phyloP scores from a whole-genome alignment of 2,329 filamentous ascomycete genomes.

The Sporothrix schenckii region DNA sequence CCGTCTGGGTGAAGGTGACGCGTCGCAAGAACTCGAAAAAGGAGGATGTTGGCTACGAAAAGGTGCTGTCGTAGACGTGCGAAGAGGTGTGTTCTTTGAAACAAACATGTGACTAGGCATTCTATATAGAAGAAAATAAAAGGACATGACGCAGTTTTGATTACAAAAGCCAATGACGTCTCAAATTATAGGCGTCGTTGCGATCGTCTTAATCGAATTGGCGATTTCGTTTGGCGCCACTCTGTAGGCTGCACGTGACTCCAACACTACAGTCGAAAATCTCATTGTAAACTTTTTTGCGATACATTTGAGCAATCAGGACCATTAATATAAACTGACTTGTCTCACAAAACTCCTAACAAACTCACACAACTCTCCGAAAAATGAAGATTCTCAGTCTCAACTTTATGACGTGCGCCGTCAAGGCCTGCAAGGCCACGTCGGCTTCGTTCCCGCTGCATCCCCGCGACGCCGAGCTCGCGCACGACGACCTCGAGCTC shows the following conservation, averaged over 20 bases:
- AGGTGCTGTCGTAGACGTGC: constrained; percentile 47
- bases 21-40: constrained; percentile 41
- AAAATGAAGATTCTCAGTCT: constrained; percentile 92
- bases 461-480: constrained; percentile 87
- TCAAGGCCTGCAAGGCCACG: constrained; percentile 88
- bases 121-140: background rate
- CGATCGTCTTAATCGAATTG: background rate
- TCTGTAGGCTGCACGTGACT: background rate
- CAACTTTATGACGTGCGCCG: constrained; percentile 95
- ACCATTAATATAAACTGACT: background rate
- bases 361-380: constrained; percentile 1
- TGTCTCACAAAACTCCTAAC: background rate
- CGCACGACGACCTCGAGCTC: constrained; percentile 78
- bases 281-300: constrained; percentile 21
- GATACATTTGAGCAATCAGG: background rate
- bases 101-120: background rate
- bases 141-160: too few species aligned
- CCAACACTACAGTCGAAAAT: background rate
- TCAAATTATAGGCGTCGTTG: background rate
- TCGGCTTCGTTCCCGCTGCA: constrained; percentile 84
- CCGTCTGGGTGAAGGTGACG: constrained; percentile 50
- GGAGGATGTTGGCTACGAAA: constrained; percentile 48
- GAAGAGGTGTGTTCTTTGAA: background rate
- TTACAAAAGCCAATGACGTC: too few species aligned
- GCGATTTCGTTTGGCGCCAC: background rate